These are phyloP conservation scores for Mortierella sp. DNA, from an alignment of 371 early-diverging fungal genomes.

Conservation along the genomic window DNA sequence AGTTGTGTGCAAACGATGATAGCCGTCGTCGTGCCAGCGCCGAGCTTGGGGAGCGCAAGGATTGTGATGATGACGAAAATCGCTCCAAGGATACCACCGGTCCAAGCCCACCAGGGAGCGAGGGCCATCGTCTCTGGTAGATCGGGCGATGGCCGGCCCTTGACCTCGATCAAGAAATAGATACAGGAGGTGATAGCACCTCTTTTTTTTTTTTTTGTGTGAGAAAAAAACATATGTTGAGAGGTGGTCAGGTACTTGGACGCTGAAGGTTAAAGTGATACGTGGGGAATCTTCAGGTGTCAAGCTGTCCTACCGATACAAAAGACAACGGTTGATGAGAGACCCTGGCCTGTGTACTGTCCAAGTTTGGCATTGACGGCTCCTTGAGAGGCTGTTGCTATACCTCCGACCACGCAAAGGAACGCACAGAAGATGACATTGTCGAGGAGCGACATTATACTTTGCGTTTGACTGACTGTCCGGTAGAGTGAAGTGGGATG, in stretches of 20 bases:
- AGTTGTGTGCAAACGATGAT: slow-evolving; percentile 62
- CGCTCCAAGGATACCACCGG: slow-evolving; percentile 60
- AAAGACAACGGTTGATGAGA: slow-evolving; percentile 52
- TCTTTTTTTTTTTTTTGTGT: background rate
- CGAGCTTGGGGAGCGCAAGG: slow-evolving; percentile 58
- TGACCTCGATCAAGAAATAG: slow-evolving; percentile 35
- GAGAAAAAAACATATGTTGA: too few species aligned
- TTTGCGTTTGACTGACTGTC: background rate
- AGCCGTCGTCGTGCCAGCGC: slow-evolving; percentile 59
- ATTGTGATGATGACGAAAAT: slow-evolving; percentile 62
- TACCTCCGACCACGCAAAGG: slow-evolving; percentile 47
- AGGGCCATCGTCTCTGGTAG: slow-evolving; percentile 16
- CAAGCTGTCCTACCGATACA: slow-evolving; percentile 3
- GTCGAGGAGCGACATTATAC: slow-evolving; percentile 43
- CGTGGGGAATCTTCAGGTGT: too few species aligned
- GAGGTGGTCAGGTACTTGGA: too few species aligned
- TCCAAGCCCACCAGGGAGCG: slow-evolving; percentile 44
- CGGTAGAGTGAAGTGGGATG: background rate
- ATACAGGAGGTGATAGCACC: slow-evolving; percentile 28
- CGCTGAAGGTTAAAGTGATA: too few species aligned
- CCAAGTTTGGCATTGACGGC: slow-evolving; percentile 51
- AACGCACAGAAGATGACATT: slow-evolving; percentile 47
- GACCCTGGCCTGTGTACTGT: slow-evolving; percentile 46
- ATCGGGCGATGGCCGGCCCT: slow-evolving; percentile 32
- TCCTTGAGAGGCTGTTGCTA: slow-evolving; percentile 51